Evolutionary conservation across 2,329 filamentous ascomycete genomes (phyloP).

Genomic region (Chaetoscypha palmicola): DNA sequence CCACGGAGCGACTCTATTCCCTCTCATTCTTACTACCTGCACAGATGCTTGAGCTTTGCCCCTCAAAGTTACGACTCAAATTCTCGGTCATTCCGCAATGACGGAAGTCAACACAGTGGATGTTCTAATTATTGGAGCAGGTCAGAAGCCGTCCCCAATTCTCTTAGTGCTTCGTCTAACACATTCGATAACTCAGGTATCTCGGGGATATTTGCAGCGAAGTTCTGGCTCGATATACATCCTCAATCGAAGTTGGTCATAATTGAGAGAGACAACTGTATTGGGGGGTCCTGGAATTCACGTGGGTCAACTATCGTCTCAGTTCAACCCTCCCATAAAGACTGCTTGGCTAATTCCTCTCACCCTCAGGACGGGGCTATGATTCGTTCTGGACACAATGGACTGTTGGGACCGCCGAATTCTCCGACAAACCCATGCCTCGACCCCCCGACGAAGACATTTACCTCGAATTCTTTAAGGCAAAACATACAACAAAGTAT

Average conservation of each 20-base stretch:
- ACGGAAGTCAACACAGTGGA: too few relatives aligned
- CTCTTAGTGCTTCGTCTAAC: background rate
- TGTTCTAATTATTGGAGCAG: background rate
- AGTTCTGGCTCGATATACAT: background rate
- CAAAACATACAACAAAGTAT: conserved; percentile 26
- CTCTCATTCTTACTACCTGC: too few relatives aligned
- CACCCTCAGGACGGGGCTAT: conserved; percentile 22
- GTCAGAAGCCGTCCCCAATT: background rate
- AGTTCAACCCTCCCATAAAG: background rate
- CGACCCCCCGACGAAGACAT: conserved; percentile 22
- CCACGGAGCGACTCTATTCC: too few relatives aligned
- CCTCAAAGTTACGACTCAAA: too few relatives aligned
- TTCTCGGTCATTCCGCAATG: too few relatives aligned
- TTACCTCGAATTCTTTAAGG: conserved; percentile 25
- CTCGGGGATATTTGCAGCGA: background rate
- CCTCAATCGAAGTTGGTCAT: background rate
- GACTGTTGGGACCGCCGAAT: conserved; percentile 27
- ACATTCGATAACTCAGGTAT: background rate
- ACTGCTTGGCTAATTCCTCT: background rate
- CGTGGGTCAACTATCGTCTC: conserved; percentile 1
- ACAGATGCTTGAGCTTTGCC: too few relatives aligned
- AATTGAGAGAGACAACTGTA: background rate
- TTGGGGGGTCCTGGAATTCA: conserved; percentile 12
- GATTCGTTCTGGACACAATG: conserved; percentile 30
- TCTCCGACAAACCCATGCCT: conserved; percentile 28